Percentiles rank a stretch among this genome's conserved stretches.
These are phyloP conservation scores for Alloteropsis angusta DNA, from an alignment of 202 grass and related monocot genomes.

Conservation along the genomic window DNA sequence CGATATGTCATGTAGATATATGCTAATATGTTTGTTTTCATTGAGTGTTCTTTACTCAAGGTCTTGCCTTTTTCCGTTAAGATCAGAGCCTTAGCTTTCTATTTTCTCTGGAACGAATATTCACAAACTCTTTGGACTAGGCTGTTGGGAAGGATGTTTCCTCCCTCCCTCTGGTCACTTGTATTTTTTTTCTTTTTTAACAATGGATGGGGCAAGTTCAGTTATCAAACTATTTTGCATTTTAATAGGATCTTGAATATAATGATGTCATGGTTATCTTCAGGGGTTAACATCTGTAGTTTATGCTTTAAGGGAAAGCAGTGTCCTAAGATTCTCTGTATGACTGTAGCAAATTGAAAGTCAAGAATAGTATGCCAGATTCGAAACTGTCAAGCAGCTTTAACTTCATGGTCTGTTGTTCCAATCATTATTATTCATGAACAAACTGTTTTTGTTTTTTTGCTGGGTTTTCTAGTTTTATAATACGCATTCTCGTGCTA, in stretches of 20 bases:
- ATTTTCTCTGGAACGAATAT: constrained; percentile 6
- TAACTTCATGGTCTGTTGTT: constrained; percentile 1
- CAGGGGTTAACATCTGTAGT: background rate
- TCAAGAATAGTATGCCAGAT: background rate
- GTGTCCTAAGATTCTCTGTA: background rate
- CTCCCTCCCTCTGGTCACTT: background rate
- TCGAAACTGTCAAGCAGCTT: background rate
- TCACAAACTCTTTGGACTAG: background rate
- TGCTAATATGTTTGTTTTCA: constrained; percentile 9
- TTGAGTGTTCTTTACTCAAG: constrained; percentile 14
- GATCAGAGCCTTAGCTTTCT: background rate
- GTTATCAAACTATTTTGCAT: background rate
- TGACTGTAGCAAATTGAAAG: background rate
- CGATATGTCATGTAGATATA: constrained; percentile 3
- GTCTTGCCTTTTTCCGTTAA: background rate
- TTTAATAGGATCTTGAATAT: too few species aligned
- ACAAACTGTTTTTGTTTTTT: background rate
- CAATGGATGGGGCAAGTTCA: background rate
- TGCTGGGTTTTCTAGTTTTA: background rate
- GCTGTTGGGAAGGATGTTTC: background rate
- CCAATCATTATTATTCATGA: background rate
- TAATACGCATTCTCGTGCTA: background rate
- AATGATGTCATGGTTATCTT: too few species aligned
- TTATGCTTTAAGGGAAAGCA: background rate
- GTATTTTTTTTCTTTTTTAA: background rate